Percentiles rank a stretch among this genome's conserved stretches.
phyloP scores from a whole-genome alignment of 805 yeast genomes.

The Sporopachydermia lactativora region DNA sequence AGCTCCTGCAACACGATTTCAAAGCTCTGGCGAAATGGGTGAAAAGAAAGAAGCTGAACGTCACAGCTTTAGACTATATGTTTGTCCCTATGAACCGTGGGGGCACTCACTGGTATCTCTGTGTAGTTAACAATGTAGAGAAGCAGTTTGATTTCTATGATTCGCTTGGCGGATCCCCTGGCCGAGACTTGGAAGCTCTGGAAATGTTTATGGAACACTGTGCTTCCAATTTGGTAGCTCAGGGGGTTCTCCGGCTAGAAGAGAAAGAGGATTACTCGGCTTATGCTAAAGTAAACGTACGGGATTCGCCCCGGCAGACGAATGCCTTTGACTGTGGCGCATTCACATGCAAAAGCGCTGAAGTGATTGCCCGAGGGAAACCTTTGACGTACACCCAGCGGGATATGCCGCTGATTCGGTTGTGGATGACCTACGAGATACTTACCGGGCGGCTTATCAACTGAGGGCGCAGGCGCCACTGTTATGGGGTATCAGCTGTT shows the following conservation, averaged over 20 bases:
- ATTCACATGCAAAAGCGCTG: slow-evolving; percentile 69
- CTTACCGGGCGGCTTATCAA: background rate
- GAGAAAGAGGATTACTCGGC: slow-evolving; percentile 2
- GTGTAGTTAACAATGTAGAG: slow-evolving; percentile 51
- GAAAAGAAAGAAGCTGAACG: slow-evolving; percentile 53
- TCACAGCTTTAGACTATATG: slow-evolving; percentile 48
- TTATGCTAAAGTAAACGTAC: slow-evolving; percentile 13
- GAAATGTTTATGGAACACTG: slow-evolving; percentile 8
- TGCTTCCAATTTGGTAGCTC: background rate
- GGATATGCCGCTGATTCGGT: slow-evolving; percentile 57
- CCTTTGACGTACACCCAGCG: slow-evolving; percentile 41
- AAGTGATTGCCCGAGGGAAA: slow-evolving; percentile 37
- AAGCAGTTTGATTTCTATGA: slow-evolving; percentile 60
- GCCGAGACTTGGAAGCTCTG: slow-evolving; percentile 21
- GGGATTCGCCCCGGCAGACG: slow-evolving; percentile 65
- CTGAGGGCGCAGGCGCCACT: too few species aligned
- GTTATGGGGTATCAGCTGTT: too few species aligned
- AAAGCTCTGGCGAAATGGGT: slow-evolving; percentile 77
- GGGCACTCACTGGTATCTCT: slow-evolving; percentile 86
- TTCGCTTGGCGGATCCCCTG: slow-evolving; percentile 39
- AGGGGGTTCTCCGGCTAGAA: background rate
- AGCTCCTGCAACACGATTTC: slow-evolving; percentile 60
- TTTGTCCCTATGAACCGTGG: slow-evolving; percentile 77
- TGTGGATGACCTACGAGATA: slow-evolving; percentile 57
- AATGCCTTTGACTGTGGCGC: slow-evolving; percentile 96